A percentile compares a stretch with the other conserved stretches of the same genome.
phyloP scores from a whole-genome alignment of 352 stramenopile genomes.

The Pythium rishiriense region DNA sequence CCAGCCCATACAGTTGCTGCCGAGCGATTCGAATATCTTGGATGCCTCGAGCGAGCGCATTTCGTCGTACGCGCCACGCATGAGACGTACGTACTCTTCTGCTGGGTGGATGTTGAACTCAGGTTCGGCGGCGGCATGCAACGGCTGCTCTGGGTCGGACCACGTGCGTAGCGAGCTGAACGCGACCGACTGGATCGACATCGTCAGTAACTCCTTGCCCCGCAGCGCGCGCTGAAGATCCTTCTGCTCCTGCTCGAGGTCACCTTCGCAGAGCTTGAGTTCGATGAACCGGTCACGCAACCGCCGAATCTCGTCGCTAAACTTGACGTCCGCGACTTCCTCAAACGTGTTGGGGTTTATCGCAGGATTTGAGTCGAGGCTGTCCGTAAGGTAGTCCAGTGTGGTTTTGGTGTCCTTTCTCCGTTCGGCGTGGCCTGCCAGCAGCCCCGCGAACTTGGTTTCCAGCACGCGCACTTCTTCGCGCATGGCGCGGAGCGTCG shows the following conservation, averaged over 20 bases:
- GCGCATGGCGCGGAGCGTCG: slow-evolving; percentile 11
- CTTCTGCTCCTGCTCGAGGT: slow-evolving; percentile 17
- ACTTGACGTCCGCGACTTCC: slow-evolving; percentile 12
- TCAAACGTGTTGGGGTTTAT: slow-evolving; percentile 6
- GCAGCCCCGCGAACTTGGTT: slow-evolving; percentile 12
- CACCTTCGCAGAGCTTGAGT: slow-evolving; percentile 13
- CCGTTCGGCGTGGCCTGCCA: slow-evolving; percentile 4
- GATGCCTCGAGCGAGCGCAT: slow-evolving; percentile 8
- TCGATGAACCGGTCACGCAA: slow-evolving; percentile 23
- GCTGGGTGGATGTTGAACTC: neutral
- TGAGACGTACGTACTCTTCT: slow-evolving; percentile 13
- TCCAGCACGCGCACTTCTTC: slow-evolving; percentile 16
- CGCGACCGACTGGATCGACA: slow-evolving; percentile 19
- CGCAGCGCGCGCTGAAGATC: slow-evolving; percentile 19
- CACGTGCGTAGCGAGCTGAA: slow-evolving; percentile 14
- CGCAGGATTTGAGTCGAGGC: too few species aligned
- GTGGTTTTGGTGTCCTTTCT: neutral
- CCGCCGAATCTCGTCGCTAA: slow-evolving; percentile 11
- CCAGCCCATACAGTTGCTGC: slow-evolving; percentile 46
- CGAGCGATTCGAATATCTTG: slow-evolving; percentile 9
- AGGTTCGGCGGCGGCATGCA: neutral
- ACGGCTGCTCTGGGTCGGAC: slow-evolving; percentile 1
- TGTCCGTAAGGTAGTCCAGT: neutral
- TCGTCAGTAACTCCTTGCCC: slow-evolving; percentile 10
- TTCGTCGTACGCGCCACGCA: slow-evolving; percentile 18